phyloP scores from a whole-genome alignment of 768 basidiomycete species.

The Podaxis sp. region DNA sequence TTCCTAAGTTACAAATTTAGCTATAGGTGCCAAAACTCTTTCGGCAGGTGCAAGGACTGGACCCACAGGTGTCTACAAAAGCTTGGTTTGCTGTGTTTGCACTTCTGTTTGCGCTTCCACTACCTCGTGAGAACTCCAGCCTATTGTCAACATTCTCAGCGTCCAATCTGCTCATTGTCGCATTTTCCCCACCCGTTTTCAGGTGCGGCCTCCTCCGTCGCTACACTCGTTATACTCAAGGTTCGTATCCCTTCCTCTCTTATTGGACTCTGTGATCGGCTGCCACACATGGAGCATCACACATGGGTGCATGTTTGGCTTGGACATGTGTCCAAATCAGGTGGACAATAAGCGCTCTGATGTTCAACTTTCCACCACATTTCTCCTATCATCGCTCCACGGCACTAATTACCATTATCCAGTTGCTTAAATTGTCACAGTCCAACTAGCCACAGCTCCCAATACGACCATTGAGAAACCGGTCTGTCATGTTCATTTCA shows the following conservation, averaged over 20 bases:
- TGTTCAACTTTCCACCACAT: constrained; percentile 18
- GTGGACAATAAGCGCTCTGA: constrained; percentile 33
- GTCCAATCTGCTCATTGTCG: constrained; percentile 7
- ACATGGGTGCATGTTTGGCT: constrained; percentile 6
- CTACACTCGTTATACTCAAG: constrained; percentile 57
- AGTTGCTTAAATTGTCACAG: constrained; percentile 24
- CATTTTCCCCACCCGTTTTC: constrained; percentile 20
- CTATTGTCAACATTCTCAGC: constrained; percentile 14
- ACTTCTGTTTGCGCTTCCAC: constrained; percentile 15
- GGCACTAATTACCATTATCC: constrained; percentile 24
- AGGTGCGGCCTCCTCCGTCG: constrained; percentile 75
- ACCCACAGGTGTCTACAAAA: constrained; percentile 53
- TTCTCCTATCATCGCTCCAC: constrained; percentile 20
- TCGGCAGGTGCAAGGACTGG: constrained; percentile 30
- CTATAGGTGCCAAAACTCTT: constrained; percentile 19
- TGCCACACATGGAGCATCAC: constrained; percentile 14
- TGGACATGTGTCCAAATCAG: constrained; percentile 24
- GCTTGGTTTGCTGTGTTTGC: constrained; percentile 16
- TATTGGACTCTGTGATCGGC: background rate
- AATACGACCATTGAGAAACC: constrained; percentile 23
- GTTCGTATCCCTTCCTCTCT: constrained; percentile 31
- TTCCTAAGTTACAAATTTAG: constrained; percentile 16
- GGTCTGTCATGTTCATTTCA: constrained; percentile 25
- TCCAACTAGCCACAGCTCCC: constrained; percentile 24
- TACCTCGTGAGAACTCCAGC: constrained; percentile 14